These are phyloP conservation scores for Vanilla planifolia DNA, from an alignment of 106 monocot species.

Conservation along the genomic window DNA sequence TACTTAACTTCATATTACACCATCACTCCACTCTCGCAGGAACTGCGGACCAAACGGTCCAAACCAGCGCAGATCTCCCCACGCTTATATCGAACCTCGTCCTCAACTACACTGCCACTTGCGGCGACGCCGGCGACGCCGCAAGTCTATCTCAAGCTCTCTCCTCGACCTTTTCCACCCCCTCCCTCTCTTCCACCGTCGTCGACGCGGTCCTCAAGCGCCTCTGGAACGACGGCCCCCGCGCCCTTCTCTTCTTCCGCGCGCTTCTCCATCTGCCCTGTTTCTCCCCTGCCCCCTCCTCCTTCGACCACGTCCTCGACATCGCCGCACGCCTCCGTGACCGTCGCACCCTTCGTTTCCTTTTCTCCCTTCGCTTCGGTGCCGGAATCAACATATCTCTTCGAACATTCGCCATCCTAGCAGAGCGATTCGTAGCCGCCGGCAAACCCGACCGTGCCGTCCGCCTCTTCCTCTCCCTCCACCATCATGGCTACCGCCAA, in stretches of 20 bases:
- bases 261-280: conserved; percentile 33
- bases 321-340: conserved; percentile 53
- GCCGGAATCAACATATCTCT: conserved; percentile 23
- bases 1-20: too few species aligned
- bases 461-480: conserved; percentile 67
- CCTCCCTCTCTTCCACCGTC: conserved; percentile 18
- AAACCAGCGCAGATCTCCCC: conserved; percentile 3
- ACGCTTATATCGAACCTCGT: conserved; percentile 29
- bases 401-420: conserved; percentile 60
- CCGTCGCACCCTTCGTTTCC: conserved; percentile 17
- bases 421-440: conserved; percentile 47
- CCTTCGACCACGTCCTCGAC: conserved; percentile 46
- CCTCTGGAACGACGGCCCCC: conserved; percentile 66
- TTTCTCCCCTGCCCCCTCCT: conserved; percentile 27
- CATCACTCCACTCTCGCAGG: too few species aligned
- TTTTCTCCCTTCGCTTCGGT: conserved; percentile 21
- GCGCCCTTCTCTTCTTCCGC: conserved; percentile 66
- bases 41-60: too few species aligned
- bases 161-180: conserved; percentile 11
- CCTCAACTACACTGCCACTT: conserved; percentile 21
- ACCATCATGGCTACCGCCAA: conserved; percentile 44
- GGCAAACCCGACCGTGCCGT: conserved; percentile 81
- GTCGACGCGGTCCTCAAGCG: conserved; percentile 54
- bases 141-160: conserved; percentile 25
- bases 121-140: conserved; percentile 12